Base-by-base conservation (phyloP, 176 grass and related monocot genomes). In the Thalia dealbata region DNA sequence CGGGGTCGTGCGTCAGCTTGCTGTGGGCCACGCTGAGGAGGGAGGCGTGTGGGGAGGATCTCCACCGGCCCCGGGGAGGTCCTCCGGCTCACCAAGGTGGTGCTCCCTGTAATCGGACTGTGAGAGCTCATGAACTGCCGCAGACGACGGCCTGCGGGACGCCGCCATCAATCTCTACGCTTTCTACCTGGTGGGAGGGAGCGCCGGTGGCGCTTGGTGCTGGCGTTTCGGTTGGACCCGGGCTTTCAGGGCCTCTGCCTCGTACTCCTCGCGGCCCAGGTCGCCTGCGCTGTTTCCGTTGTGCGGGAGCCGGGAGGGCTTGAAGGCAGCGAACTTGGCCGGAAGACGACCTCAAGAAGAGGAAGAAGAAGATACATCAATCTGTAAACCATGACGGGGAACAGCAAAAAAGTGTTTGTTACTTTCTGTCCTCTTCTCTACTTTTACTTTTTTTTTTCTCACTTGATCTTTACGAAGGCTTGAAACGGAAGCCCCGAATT, bases 111-210 rank as follows among this genome's bases (percentile, higher is more conserved):
- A 56, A 75, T 75, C 73, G 73, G 73, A 14, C n/a, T 75, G 35
- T 75, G 73, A 55, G 73, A 75, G 73, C 76, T 78, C 5, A 67
- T 52, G 0, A 78, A 78, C 30, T 78, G 66, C 67, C 76, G 38
- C 76, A 78, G 66, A 78, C 76, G 32, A 71, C 76, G 0, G 76
- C 67, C 16, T 78, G 76, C 41, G 76, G 76, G 67, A 24, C 15
- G 76, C 76, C 6, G 67, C 15, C 52, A 71, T 78, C 21, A 78
- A 78, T 35, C 32, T 78, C 27, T 55, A 45, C 46, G 32, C 66
- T 26, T 78, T 78, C 76, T 78, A 78, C 41, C 23, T 59, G 52
- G 66, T 78, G 0, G 76, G 76, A 1, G 0, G 76, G 76, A 1
- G 76, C 76, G 16, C 76, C 76, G 14, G 76, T 78, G 30, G 76